Evolutionary conservation across 2,329 filamentous ascomycete species (phyloP).

Genomic region (Orbilia oligospora): DNA sequence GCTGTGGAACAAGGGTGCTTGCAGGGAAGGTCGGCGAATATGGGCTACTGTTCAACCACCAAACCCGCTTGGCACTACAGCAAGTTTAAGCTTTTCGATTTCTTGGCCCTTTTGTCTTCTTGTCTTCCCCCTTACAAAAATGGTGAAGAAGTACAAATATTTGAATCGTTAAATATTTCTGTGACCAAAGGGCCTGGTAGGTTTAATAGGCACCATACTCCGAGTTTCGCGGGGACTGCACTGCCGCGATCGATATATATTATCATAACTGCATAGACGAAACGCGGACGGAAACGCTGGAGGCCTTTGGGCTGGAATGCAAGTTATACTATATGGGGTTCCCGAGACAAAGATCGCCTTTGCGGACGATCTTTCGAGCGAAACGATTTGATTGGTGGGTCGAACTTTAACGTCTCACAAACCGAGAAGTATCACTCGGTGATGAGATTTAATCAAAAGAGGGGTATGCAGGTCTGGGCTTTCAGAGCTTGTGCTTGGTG

Average conservation of each 20-base stretch:
- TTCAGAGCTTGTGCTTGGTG: constrained; percentile 14
- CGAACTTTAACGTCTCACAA: constrained; percentile 43
- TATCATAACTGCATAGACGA: constrained; percentile 21
- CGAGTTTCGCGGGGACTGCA: constrained; percentile 16
- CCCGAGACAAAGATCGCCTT: constrained; percentile 59
- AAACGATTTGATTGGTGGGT: constrained; percentile 39
- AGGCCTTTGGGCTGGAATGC: constrained; percentile 33
- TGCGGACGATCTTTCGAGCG: constrained; percentile 33
- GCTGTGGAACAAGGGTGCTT: constrained; percentile 59
- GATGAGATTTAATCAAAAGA: constrained; percentile 33
- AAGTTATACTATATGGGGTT: constrained; percentile 56
- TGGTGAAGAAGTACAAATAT: constrained; percentile 6
- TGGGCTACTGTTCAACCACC: constrained; percentile 41
- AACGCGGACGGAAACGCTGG: constrained; percentile 31
- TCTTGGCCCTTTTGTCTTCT: constrained; percentile 23
- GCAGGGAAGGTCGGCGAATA: constrained; percentile 61
- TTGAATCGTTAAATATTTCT: neutral
- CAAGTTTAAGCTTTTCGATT: constrained; percentile 48
- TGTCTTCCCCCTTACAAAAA: constrained; percentile 19
- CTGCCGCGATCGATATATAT: constrained; percentile 5
- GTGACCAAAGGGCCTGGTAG: neutral
- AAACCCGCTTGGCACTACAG: constrained; percentile 48
- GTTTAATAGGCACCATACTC: constrained; percentile 33
- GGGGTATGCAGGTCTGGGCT: constrained; percentile 40
- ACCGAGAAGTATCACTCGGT: constrained; percentile 21